phyloP scores from a whole-genome alignment of 306 rosid species.

The Vigna trinervia region DNA sequence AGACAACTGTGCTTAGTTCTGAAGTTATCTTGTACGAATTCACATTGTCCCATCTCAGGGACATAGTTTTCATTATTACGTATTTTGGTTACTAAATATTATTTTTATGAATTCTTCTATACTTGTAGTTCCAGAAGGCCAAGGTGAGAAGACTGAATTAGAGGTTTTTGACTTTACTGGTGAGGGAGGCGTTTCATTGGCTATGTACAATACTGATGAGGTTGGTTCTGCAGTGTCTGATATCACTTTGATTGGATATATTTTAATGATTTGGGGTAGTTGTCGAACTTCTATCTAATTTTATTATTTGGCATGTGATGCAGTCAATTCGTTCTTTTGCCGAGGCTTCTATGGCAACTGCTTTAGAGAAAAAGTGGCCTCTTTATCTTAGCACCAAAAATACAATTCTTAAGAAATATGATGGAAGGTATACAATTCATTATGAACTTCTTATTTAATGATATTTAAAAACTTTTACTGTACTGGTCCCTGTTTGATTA shows the following conservation, averaged over 20 bases:
- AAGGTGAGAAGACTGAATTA: slow-evolving; percentile 71
- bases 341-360: slow-evolving; percentile 88
- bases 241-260: slow-evolving; percentile 35
- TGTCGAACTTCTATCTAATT: slow-evolving; percentile 25
- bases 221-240: slow-evolving; percentile 53
- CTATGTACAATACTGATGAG: slow-evolving; percentile 99
- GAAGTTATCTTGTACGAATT: not conserved
- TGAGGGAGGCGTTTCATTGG: slow-evolving; percentile 86
- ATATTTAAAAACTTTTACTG: slow-evolving; percentile 7
- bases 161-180: slow-evolving; percentile 93
- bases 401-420: slow-evolving; percentile 97
- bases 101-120: slow-evolving; percentile 38
- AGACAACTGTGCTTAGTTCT: not conserved
- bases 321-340: slow-evolving; percentile 95
- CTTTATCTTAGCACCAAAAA: slow-evolving; percentile 98
- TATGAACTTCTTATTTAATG: slow-evolving; percentile 34
- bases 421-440: slow-evolving; percentile 79
- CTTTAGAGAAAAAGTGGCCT: slow-evolving; percentile 95
- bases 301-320: slow-evolving; percentile 40
- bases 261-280: slow-evolving; percentile 34
- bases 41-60: not conserved
- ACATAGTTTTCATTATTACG: slow-evolving; percentile 5
- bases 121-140: slow-evolving; percentile 77
- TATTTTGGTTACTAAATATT: slow-evolving; percentile 15
- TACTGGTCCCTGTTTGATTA: slow-evolving; percentile 14